phyloP scores from a whole-genome alignment of 2,329 filamentous ascomycete genomes.

The Penicillium janthinellum region DNA sequence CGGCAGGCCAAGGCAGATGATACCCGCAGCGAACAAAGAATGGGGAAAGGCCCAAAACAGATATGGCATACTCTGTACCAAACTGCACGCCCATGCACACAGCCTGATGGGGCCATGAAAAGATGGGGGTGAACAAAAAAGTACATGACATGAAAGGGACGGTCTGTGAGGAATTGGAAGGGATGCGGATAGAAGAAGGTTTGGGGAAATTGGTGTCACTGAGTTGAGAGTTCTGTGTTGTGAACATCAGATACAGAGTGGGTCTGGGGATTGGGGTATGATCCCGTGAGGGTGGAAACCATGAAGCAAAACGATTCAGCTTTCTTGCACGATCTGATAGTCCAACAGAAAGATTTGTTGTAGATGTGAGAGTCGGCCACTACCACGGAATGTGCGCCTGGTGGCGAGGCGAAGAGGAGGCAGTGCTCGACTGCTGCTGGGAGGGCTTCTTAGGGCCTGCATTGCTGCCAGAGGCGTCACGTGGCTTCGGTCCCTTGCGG shows the following conservation, averaged over 20 bases:
- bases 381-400: conserved; percentile 34
- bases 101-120: background rate
- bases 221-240: background rate
- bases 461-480: conserved; percentile 29
- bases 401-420: conserved; percentile 27
- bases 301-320: background rate
- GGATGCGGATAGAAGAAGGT: background rate
- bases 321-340: background rate
- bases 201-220: background rate
- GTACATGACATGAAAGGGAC: conserved; percentile 18
- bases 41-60: background rate
- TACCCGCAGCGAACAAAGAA: conserved; percentile 4
- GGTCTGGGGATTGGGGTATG: no score
- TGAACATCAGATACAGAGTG: background rate
- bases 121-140: conserved; percentile 6
- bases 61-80: background rate
- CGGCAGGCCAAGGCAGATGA: conserved; percentile 1
- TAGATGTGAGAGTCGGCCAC: conserved; percentile 8
- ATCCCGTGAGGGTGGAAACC: background rate
- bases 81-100: background rate
- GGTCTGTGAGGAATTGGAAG: conserved; percentile 1
- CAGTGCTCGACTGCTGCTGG: conserved; percentile 21
- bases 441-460: conserved; percentile 31
- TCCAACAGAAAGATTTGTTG: background rate
- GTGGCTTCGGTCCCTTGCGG: conserved; percentile 35